A percentile compares a stretch with the other conserved stretches of the same genome.
These are phyloP conservation scores for Trifolium subterraneum DNA, from an alignment of 306 rosid genomes.

Conservation along the genomic window DNA sequence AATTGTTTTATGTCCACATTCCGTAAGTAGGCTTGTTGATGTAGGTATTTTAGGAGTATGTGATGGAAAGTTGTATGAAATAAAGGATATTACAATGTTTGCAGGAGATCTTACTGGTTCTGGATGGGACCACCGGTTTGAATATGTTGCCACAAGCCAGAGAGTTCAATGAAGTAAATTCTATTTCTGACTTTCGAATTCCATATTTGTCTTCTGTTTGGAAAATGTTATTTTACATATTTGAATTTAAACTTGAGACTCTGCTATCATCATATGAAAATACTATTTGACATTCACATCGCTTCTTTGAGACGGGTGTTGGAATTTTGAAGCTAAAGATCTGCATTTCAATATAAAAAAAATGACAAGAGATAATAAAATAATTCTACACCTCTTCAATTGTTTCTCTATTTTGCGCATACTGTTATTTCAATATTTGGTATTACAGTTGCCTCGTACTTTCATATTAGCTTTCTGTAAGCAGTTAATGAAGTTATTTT, in stretches of 20 bases:
- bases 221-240: slow-evolving; percentile 23
- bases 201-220: slow-evolving; percentile 18
- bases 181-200: slow-evolving; percentile 38
- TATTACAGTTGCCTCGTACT: not conserved
- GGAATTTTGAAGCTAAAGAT: not conserved
- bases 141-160: slow-evolving; percentile 98
- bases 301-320: slow-evolving; percentile 20
- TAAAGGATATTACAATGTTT: slow-evolving; percentile 28
- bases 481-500: slow-evolving; percentile 35
- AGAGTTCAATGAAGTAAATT: slow-evolving; percentile 88
- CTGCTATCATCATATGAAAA: slow-evolving; percentile 14
- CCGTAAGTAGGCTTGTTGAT: not conserved
- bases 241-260: slow-evolving; percentile 4
- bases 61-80: not conserved
- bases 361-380: not conserved
- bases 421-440: slow-evolving; percentile 19
- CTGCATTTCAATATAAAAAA: not conserved
- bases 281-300: not conserved
- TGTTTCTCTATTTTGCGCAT: not conserved
- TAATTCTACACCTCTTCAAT: slow-evolving; percentile 14
- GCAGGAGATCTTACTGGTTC: slow-evolving; percentile 93
- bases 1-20: not conserved
- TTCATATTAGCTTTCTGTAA: slow-evolving; percentile 14
- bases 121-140: slow-evolving; percentile 98
- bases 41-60: not conserved